phyloP scores from a whole-genome alignment of 2,329 filamentous ascomycete species.

The Fusarium vanettenii region DNA sequence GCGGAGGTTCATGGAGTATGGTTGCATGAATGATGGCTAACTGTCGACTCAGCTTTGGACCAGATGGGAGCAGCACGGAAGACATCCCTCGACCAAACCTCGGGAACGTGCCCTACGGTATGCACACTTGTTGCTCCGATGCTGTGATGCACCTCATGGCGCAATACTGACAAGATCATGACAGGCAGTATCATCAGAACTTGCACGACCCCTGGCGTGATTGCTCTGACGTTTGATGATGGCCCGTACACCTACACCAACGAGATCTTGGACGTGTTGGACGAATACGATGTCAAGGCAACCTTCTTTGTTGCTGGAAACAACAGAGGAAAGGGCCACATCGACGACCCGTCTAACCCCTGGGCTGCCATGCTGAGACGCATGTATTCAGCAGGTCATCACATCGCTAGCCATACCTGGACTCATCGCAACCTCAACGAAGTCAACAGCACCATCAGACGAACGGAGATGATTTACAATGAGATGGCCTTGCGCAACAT shows the following conservation, averaged over 20 bases:
- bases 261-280: conserved; percentile 53
- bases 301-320: conserved; percentile 59
- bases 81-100: conserved; percentile 45
- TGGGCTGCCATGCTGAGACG: conserved; percentile 54
- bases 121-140: conserved; percentile 15
- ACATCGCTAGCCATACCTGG: conserved; percentile 61
- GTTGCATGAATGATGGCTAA: conserved; percentile 18
- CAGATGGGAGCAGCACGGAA: conserved; percentile 47
- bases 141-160: conserved; percentile 11
- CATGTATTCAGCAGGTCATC: conserved; percentile 57
- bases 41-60: conserved; percentile 43
- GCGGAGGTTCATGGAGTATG: not conserved
- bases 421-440: conserved; percentile 57
- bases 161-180: conserved; percentile 28
- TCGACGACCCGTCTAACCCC: conserved; percentile 50
- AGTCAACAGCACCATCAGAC: conserved; percentile 48
- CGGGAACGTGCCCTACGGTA: conserved; percentile 54
- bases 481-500: conserved; percentile 58
- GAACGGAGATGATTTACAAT: conserved; percentile 56
- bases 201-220: conserved; percentile 49
- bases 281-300: conserved; percentile 46
- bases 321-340: conserved; percentile 54
- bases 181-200: conserved; percentile 50
- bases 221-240: conserved; percentile 62
- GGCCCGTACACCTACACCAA: conserved; percentile 57